These are phyloP conservation scores for Candida gigantensis DNA, from an alignment of 1,139 yeast species.

Conservation along the genomic window DNA sequence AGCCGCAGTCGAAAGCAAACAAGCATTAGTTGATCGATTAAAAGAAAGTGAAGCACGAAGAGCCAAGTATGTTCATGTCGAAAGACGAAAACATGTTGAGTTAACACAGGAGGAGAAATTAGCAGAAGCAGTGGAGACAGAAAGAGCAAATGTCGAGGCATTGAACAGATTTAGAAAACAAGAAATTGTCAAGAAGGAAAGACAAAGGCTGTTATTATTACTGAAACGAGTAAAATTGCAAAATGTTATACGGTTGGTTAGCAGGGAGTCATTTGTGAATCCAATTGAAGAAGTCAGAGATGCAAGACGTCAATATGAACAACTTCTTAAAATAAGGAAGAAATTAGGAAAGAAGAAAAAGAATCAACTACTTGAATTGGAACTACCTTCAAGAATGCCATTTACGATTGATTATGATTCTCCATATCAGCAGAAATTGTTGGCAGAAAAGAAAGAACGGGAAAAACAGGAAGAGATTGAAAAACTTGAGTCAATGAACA, in stretches of 20 bases:
- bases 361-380: constrained; percentile 17
- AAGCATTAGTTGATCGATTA: constrained; percentile 73
- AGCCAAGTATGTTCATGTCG: constrained; percentile 45
- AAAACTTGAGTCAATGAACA: constrained; percentile 15
- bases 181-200: constrained; percentile 77
- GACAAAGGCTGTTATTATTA: constrained; percentile 69
- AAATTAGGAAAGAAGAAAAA: constrained; percentile 37
- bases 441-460: constrained; percentile 17
- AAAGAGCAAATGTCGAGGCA: constrained; percentile 69
- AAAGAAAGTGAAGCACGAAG: constrained; percentile 70
- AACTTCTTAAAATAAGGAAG: constrained; percentile 35
- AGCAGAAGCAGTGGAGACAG: constrained; percentile 85
- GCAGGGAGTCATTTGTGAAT: constrained; percentile 38
- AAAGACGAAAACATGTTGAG: constrained; percentile 45
- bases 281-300: constrained; percentile 61
- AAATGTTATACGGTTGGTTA: constrained; percentile 54
- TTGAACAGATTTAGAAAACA: constrained; percentile 78
- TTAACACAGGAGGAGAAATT: constrained; percentile 86
- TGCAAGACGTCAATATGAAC: constrained; percentile 30
- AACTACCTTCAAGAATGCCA: constrained; percentile 25
- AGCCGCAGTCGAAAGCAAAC: constrained; percentile 76
- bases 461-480: constrained; percentile 12
- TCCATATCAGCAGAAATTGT: constrained; percentile 33
- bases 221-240: constrained; percentile 61
- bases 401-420: constrained; percentile 41